These are phyloP conservation scores for Aureobasidium sp. DNA, from an alignment of 2,329 filamentous ascomycete genomes.

Conservation along the genomic window DNA sequence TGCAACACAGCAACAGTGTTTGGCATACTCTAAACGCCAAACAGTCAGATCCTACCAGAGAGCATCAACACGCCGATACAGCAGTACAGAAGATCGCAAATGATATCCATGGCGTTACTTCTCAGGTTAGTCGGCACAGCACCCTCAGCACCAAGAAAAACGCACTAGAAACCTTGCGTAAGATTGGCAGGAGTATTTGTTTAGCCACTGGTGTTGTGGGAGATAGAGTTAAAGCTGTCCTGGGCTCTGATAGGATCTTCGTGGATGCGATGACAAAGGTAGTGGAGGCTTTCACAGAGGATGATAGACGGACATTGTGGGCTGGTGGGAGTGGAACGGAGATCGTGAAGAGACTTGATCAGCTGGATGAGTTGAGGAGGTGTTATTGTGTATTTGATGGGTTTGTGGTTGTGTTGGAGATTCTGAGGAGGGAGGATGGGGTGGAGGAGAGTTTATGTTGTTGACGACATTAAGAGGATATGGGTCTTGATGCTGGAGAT, in stretches of 20 bases:
- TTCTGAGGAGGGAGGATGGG: neutral
- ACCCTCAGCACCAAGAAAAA: neutral
- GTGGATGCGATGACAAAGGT: neutral
- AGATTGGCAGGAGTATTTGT: slow-evolving; percentile 3
- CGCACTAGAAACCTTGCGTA: neutral
- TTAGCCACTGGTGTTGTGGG: neutral
- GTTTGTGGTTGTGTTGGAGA: neutral
- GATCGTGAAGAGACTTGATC: neutral
- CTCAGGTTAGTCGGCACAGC: neutral
- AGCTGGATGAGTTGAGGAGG: neutral
- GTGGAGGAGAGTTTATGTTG: neutral
- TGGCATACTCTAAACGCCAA: slow-evolving; percentile 1
- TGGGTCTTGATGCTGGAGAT: no score
- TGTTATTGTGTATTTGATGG: neutral
- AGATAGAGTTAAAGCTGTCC: neutral
- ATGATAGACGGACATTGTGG: neutral
- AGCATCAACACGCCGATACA: neutral
- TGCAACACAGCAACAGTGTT: slow-evolving; percentile 4
- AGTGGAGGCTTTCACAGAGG: neutral
- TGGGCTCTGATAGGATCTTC: neutral
- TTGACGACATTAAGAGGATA: no score
- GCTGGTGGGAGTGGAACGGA: neutral
- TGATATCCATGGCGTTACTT: neutral
- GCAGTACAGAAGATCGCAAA: neutral
- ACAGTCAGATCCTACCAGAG: neutral